Evolutionary conservation across 805 yeast genomes (phyloP).

Genomic region (Kuraishia molischiana): DNA sequence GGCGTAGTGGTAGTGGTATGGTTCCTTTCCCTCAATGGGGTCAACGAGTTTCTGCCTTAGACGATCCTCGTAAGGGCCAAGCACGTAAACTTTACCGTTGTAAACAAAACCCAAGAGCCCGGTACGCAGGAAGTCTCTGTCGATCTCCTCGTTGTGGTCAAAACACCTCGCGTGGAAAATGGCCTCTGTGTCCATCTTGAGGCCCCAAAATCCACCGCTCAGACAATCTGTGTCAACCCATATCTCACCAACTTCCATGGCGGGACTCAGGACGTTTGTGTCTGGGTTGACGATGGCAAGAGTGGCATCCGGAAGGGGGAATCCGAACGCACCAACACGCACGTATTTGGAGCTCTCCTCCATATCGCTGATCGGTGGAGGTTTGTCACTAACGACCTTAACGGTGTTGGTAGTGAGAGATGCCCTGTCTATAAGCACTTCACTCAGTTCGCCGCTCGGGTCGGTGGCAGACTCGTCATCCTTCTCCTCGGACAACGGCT

Average conservation of each 20-base stretch:
- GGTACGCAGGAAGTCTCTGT: slow-evolving; percentile 78
- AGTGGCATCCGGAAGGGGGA: slow-evolving; percentile 89
- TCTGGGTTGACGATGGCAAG: slow-evolving; percentile 94
- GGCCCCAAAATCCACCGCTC: slow-evolving; percentile 83
- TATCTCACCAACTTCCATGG: slow-evolving; percentile 84
- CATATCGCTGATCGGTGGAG: slow-evolving; percentile 33
- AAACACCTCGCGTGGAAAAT: slow-evolving; percentile 78
- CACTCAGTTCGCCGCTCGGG: slow-evolving; percentile 31
- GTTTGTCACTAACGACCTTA: slow-evolving; percentile 50
- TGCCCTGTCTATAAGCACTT: slow-evolving; percentile 62
- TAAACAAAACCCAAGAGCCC: slow-evolving; percentile 84
- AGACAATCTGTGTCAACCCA: slow-evolving; percentile 95
- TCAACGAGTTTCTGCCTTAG: slow-evolving; percentile 48
- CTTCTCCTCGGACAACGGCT: slow-evolving; percentile 18
- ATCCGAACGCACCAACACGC: slow-evolving; percentile 87
- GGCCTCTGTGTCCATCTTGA: slow-evolving; percentile 54
- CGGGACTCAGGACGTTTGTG: slow-evolving; percentile 61
- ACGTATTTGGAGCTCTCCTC: slow-evolving; percentile 37
- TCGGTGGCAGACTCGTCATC: slow-evolving; percentile 22
- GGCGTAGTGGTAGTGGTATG: slow-evolving; percentile 63
- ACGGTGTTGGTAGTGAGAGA: slow-evolving; percentile 67
- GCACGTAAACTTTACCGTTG: slow-evolving; percentile 78
- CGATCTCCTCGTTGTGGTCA: slow-evolving; percentile 60
- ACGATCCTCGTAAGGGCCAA: slow-evolving; percentile 89
- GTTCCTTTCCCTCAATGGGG: slow-evolving; percentile 9